phyloP scores from a whole-genome alignment of 2,329 filamentous ascomycete genomes.

The Exophiala aquamarina region DNA sequence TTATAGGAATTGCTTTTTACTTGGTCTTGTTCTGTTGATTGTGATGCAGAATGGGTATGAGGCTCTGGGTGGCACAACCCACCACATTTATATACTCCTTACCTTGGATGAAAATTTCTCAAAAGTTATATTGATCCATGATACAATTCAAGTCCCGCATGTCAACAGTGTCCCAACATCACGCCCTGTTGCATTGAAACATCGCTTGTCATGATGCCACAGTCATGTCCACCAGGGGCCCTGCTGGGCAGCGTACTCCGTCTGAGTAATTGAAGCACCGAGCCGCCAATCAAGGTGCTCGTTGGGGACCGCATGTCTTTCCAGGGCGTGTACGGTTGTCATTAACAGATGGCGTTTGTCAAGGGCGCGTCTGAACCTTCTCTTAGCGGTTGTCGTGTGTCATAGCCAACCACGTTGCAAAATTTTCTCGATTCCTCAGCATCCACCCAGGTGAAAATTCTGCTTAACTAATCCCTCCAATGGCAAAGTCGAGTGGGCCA shows the following conservation, averaged over 20 bases:
- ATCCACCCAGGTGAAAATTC: slow-evolving; percentile 11
- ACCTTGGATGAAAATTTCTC: slow-evolving; percentile 11
- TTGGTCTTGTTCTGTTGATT: slow-evolving; percentile 6
- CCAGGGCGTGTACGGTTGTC: slow-evolving; percentile 24
- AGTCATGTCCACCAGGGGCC: too few species aligned
- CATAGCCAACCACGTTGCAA: slow-evolving; percentile 18
- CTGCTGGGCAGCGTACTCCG: too few species aligned
- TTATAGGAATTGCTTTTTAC: slow-evolving; percentile 1
- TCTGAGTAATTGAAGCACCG: slow-evolving; percentile 6
- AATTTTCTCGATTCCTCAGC: slow-evolving; percentile 7
- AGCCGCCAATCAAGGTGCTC: slow-evolving; percentile 17
- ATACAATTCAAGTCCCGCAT: slow-evolving; percentile 1
- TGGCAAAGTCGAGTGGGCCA: slow-evolving; percentile 19
- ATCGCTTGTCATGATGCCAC: slow-evolving; percentile 2
- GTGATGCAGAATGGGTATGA: slow-evolving; percentile 5
- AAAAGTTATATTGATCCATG: neutral
- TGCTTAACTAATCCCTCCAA: slow-evolving; percentile 22
- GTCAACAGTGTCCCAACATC: slow-evolving; percentile 4
- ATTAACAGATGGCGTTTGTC: slow-evolving; percentile 24
- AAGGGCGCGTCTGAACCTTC: slow-evolving; percentile 24
- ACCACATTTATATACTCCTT: slow-evolving; percentile 18
- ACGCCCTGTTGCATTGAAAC: slow-evolving; percentile 16
- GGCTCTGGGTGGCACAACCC: neutral
- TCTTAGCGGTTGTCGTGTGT: slow-evolving; percentile 25
- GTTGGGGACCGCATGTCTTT: slow-evolving; percentile 7